A percentile compares a stretch with the other conserved stretches of the same genome.
phyloP scores from a whole-genome alignment of 106 monocot species.

The Iris macrosiphon region DNA sequence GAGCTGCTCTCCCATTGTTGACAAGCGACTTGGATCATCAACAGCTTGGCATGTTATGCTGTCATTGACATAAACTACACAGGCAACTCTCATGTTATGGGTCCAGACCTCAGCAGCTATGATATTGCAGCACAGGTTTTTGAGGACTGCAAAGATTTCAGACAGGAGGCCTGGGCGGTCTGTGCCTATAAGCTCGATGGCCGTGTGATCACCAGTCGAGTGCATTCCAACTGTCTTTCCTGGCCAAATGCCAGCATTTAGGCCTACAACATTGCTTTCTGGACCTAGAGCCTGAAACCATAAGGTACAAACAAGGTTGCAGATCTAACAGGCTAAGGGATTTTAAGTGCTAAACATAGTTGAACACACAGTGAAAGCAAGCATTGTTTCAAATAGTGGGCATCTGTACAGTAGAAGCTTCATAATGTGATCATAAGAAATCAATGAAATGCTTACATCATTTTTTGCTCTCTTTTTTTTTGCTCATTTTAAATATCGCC shows the following conservation, averaged over 20 bases:
- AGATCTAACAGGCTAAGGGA: too few species aligned
- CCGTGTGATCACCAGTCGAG: constrained; percentile 54
- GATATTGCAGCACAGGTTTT: constrained; percentile 59
- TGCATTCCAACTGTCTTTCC: constrained; percentile 65
- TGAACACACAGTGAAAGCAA: too few species aligned
- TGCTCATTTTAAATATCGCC: too few species aligned
- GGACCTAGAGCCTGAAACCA: constrained; percentile 73
- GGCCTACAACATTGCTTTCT: constrained; percentile 45
- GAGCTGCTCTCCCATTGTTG: constrained; percentile 55
- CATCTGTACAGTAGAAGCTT: too few species aligned
- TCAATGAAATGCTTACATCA: too few species aligned
- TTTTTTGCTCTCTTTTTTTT: too few species aligned
- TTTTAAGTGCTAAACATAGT: too few species aligned
- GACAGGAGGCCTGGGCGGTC: constrained; percentile 89
- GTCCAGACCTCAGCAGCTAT: constrained; percentile 87
- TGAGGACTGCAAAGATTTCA: constrained; percentile 77
- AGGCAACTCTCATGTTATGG: constrained; percentile 65
- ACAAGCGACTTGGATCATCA: constrained; percentile 35
- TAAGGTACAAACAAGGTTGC: too few species aligned
- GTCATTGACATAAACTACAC: constrained; percentile 78
- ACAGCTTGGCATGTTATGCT: constrained; percentile 34
- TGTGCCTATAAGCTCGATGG: constrained; percentile 71
- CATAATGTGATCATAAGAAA: too few species aligned
- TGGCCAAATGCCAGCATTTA: constrained; percentile 21
- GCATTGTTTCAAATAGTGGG: too few species aligned